These are phyloP conservation scores for Scedosporium boydii DNA, from an alignment of 2,329 filamentous ascomycete genomes.

Conservation along the genomic window DNA sequence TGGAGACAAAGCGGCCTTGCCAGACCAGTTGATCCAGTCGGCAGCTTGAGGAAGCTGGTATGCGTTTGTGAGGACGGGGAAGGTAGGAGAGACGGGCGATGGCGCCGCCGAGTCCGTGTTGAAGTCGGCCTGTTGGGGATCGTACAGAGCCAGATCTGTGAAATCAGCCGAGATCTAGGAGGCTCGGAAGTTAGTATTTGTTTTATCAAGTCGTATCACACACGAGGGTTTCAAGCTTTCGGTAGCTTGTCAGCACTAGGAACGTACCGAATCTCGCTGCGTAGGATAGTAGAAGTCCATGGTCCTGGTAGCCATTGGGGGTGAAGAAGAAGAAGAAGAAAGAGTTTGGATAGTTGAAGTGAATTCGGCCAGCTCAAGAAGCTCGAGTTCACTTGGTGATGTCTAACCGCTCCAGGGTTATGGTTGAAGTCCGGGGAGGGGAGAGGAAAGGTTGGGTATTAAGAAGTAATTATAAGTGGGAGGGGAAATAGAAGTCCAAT, in stretches of 20 bases:
- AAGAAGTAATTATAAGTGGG: neutral
- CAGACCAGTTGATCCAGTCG: constrained; percentile 20
- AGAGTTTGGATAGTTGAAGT: neutral
- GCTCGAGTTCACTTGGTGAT: neutral
- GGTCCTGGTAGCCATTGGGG: neutral
- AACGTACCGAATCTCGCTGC: neutral
- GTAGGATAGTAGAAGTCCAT: neutral
- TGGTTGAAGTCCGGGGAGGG: neutral
- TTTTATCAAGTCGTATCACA: no score
- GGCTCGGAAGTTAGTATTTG: no score
- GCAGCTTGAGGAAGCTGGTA: constrained; percentile 16
- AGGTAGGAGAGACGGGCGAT: constrained; percentile 20
- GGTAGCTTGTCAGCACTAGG: neutral
- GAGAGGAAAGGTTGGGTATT: neutral
- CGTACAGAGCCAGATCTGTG: constrained; percentile 13
- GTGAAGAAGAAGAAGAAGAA: neutral
- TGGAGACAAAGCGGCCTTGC: constrained; percentile 18
- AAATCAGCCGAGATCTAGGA: constrained; percentile 6
- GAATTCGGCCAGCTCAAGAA: neutral
- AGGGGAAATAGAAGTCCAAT: neutral
- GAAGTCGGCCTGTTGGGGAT: constrained; percentile 18
- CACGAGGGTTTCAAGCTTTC: neutral
- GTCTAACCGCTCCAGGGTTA: neutral
- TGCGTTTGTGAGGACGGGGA: constrained; percentile 19
- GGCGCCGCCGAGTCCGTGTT: constrained; percentile 24